phyloP scores from a whole-genome alignment of 805 yeast species.

The Kazachstania psychrophila region DNA sequence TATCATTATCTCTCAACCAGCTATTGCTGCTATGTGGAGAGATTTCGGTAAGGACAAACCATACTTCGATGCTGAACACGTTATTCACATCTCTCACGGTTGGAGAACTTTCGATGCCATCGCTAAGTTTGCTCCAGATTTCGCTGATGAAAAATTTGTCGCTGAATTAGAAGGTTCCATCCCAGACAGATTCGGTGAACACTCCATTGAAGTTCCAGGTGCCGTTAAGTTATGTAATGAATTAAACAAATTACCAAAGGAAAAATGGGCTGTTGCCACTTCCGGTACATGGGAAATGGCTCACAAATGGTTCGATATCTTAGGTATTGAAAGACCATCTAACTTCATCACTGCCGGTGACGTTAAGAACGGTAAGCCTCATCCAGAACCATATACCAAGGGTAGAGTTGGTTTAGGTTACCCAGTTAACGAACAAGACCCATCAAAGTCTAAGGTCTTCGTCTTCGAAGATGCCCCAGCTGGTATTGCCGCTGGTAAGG shows the following conservation, averaged over 20 bases:
- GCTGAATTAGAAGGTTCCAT: conserved; percentile 60
- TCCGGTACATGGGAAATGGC: conserved; percentile 75
- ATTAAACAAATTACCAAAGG: conserved; percentile 42
- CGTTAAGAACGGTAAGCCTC: conserved; percentile 74
- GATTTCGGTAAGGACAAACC: conserved; percentile 60
- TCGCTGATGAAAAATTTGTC: conserved; percentile 56
- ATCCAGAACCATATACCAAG: conserved; percentile 70
- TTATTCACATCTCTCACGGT: conserved; percentile 71
- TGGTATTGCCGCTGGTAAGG: conserved; percentile 75
- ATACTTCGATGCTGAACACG: conserved; percentile 58
- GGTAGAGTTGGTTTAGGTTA: conserved; percentile 38
- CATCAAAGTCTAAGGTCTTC: conserved; percentile 38
- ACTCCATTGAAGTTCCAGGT: conserved; percentile 70
- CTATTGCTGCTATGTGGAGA: conserved; percentile 77
- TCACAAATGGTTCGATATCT: conserved; percentile 64
- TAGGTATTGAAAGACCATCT: conserved; percentile 54
- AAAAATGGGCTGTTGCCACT: conserved; percentile 82
- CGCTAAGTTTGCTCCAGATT: conserved; percentile 64
- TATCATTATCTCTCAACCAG: conserved; percentile 70
- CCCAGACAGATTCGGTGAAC: conserved; percentile 61
- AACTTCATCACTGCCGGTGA: conserved; percentile 76
- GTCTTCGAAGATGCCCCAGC: conserved; percentile 89
- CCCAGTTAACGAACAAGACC: conserved; percentile 31
- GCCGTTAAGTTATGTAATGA: conserved; percentile 52
- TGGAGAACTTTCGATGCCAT: conserved; percentile 75